Base-by-base conservation (phyloP, 2,329 filamentous ascomycete species). In the Trichoderma sp. region DNA sequence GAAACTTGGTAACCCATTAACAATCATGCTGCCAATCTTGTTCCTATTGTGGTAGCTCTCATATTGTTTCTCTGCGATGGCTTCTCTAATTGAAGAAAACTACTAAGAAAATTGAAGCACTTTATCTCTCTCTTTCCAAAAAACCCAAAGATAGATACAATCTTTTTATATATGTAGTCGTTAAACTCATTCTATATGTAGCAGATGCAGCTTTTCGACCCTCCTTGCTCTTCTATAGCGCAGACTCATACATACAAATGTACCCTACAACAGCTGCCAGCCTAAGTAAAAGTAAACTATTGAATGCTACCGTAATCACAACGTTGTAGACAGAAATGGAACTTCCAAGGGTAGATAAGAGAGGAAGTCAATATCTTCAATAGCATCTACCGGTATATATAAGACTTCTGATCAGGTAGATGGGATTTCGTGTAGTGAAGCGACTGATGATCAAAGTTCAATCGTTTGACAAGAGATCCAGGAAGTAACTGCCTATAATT, bases 161-260 rank as follows among this genome's bases (percentile, higher is more conserved):
- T 9, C 0, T 2, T 43, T 18, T 39, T n/a, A 43, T 4, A 4
- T 9, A 9, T 0, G 15, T 43, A n/a, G 18, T 43, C 3, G 3
- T n/a, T 43, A 7, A 7, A 9, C 7, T n/a, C 15, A 4, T n/a
- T 43, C 15, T 43, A 9, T 18, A 43, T n/a, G 1, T 4, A 4
- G 43, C n/a, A 21, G 4, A 51, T 51, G 18, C 8, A 21, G 9
- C n/a, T 51, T 2, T 21, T 51, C 12, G 9, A 12, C 43, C n/a
- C 5, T 2, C 9, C 0, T 21, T 4, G 2, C n/a, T 21, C 43
- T 21, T 51, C 18, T 11, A 5, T 51, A 5, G 43, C 15, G 43
- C 18, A 4, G n/a, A 47, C 11, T 24, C 24, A 24, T 24, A 24
- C 24, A 24, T 24, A 24, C 24, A 24, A 24, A 24, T 24, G 24